Evolutionary conservation across 345 rosid species (phyloP), one percentile per base, ranked within the genome.

Genomic region (Corchorus olitorius): DNA sequence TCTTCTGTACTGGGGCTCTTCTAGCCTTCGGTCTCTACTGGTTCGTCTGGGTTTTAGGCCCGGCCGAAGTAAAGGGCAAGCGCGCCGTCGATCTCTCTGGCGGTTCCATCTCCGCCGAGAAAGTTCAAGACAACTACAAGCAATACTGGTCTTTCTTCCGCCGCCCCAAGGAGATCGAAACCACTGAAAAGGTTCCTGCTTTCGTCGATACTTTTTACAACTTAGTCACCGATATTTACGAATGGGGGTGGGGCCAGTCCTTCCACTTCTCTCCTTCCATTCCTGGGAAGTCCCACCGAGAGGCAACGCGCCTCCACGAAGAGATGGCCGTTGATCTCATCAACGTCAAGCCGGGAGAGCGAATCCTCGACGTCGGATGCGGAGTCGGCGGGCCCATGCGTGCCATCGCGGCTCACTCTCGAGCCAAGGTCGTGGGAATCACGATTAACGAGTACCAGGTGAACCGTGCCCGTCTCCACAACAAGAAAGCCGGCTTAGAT

Each of bases 241-340:
- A 95, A 87, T 95, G 99, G 99, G 99, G 99, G 0, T 95, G 98
- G 99, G 99, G 98, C 8, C 99, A 95, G 74, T 95, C 98, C 69
- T 95, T 95, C 84, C 99, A 95, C 75, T 95, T 95, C 88, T 92
- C 98, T 9, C 99, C 99, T 13, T 82, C 90, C n/a, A 4, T 93
- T 20, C 84, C 87, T 0, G 97, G 97, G 12, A 89, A 87, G 63
- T 95, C 99, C 48, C 84, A 95, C 88, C 92, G 89, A 0, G 94
- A 92, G 1, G 94, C 93, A 65, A 95, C 99, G 77, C 88, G 96
- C 81, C 82, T 92, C 79, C 96, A 92, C 77, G 99, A 95, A 74
- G 92, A 88, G 79, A 89, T 81, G 93, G 98, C 95, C 75, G 97
- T 87, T 2, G 97, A 91, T 84, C 92, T 93, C 58, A 89, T 93